A percentile compares a stretch with the other conserved stretches of the same genome.
Evolutionary conservation across 2,329 filamentous ascomycete genomes (phyloP).

Genomic region (Penicillium italicum): DNA sequence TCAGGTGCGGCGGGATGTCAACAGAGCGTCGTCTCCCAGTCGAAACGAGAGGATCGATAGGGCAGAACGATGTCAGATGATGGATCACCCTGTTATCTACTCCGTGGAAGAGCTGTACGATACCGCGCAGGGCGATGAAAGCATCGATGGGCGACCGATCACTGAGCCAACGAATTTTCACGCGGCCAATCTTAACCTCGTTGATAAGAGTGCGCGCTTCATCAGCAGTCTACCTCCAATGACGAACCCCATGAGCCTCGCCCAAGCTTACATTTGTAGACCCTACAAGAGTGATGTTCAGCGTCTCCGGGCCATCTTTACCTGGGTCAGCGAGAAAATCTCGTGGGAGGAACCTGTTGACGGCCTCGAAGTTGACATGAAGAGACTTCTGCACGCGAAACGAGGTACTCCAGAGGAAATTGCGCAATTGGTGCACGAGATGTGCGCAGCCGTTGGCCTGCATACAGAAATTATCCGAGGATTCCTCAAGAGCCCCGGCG

Average conservation of each 20-base stretch:
- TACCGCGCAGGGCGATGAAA: constrained; percentile 84
- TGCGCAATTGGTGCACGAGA: constrained; percentile 79
- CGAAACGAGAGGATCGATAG: constrained; percentile 81
- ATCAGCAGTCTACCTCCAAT: constrained; percentile 76
- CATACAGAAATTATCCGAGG: constrained; percentile 83
- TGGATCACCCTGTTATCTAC: constrained; percentile 82
- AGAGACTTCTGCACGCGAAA: constrained; percentile 77
- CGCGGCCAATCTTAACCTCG: constrained; percentile 73
- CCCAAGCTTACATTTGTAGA: constrained; percentile 87
- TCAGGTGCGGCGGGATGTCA: constrained; percentile 93
- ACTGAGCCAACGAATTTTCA: constrained; percentile 76
- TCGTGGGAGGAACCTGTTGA: constrained; percentile 94
- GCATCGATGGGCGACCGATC: constrained; percentile 78
- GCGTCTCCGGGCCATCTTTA: constrained; percentile 88
- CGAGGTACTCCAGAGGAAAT: constrained; percentile 87
- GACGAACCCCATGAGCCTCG: constrained; percentile 75
- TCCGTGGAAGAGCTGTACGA: constrained; percentile 87
- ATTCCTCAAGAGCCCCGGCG: constrained; percentile 86
- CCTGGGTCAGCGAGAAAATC: constrained; percentile 93
- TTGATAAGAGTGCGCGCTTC: constrained; percentile 95
- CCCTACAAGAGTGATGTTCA: constrained; percentile 95
- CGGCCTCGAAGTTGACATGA: constrained; percentile 70
- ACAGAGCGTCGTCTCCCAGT: constrained; percentile 89
- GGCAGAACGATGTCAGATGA: constrained; percentile 86
- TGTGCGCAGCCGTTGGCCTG: constrained; percentile 87